These are phyloP conservation scores for Funneliformis geosporum DNA, from an alignment of 192 early-diverging fungal species.

Conservation along the genomic window DNA sequence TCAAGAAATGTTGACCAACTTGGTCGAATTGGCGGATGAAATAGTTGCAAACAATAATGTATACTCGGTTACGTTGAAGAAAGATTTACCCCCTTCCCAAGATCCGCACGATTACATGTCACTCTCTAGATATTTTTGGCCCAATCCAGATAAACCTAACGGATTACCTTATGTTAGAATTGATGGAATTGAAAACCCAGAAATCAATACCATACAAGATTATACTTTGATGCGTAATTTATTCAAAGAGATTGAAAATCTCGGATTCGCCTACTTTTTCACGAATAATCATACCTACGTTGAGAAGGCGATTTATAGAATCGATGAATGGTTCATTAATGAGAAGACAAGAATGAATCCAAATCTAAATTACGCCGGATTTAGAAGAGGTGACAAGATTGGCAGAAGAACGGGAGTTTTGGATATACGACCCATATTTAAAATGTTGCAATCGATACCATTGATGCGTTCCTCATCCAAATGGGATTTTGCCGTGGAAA, in stretches of 20 bases:
- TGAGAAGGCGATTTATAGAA: conserved; percentile 37
- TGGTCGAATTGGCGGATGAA: conserved; percentile 25
- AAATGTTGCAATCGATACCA: conserved; percentile 44
- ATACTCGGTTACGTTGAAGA: conserved; percentile 57
- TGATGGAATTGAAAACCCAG: conserved; percentile 57
- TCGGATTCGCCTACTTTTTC: conserved; percentile 57
- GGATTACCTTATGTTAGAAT: conserved; percentile 54
- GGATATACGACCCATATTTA: conserved; percentile 45
- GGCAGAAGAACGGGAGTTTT: conserved; percentile 47
- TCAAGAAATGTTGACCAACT: background rate
- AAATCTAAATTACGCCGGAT: conserved; percentile 55
- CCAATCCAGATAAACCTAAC: conserved; percentile 36
- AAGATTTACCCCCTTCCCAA: conserved; percentile 43
- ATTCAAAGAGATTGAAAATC: conserved; percentile 45
- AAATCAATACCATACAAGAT: conserved; percentile 48
- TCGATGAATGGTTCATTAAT: conserved; percentile 60
- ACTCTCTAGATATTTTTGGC: conserved; percentile 62
- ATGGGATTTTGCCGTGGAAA: conserved; percentile 40
- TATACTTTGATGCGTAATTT: conserved; percentile 41
- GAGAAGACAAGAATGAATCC: conserved; percentile 62
- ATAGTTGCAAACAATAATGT: conserved; percentile 39
- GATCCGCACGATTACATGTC: conserved; percentile 61
- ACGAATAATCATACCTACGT: conserved; percentile 50
- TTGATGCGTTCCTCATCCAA: conserved; percentile 37
- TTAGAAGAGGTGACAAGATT: conserved; percentile 43